These are phyloP conservation scores for Mortierella sp. DNA, from an alignment of 371 early-diverging fungal genomes.

Conservation along the genomic window DNA sequence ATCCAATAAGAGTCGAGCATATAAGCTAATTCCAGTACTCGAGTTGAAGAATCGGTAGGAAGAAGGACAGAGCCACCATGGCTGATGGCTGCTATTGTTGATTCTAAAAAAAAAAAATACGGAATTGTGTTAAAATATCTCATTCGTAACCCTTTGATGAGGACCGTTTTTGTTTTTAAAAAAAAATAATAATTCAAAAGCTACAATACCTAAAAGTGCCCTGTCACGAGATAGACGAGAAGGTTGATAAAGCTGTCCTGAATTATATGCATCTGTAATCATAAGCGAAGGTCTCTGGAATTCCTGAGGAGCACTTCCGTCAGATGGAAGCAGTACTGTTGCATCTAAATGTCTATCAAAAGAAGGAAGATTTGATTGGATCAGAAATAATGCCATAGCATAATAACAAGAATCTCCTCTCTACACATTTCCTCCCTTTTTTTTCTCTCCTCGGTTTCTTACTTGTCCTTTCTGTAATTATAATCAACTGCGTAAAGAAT, in stretches of 20 bases:
- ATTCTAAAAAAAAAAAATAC: conserved; percentile 61
- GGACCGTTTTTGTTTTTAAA: conserved; percentile 71
- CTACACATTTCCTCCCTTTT: not conserved
- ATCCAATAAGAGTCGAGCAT: conserved; percentile 91
- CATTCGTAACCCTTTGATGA: too few relatives aligned
- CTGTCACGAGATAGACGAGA: conserved; percentile 82
- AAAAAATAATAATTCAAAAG: not conserved
- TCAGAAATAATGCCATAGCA: not conserved
- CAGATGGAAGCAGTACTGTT: conserved; percentile 75
- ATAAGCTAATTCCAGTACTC: conserved; percentile 94
- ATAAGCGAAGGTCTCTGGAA: conserved; percentile 87
- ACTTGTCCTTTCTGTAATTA: conserved; percentile 96
- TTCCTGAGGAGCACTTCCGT: conserved; percentile 79
- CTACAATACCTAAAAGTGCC: conserved; percentile 71
- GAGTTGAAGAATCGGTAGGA: conserved; percentile 90
- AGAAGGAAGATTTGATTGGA: not conserved
- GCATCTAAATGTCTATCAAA: conserved; percentile 82
- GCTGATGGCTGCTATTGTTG: conserved; percentile 71
- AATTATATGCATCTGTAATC: conserved; percentile 92
- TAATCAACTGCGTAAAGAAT: conserved; percentile 97
- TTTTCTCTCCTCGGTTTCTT: conserved; percentile 19
- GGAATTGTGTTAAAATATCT: too few relatives aligned
- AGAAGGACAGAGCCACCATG: conserved; percentile 88
- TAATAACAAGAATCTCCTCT: not conserved
- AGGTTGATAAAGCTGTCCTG: conserved; percentile 72